Evolutionary conservation across 2,329 filamentous ascomycete genomes (phyloP), one percentile per base, ranked within the genome.

Genomic region (Herpotrichia juniperi): DNA sequence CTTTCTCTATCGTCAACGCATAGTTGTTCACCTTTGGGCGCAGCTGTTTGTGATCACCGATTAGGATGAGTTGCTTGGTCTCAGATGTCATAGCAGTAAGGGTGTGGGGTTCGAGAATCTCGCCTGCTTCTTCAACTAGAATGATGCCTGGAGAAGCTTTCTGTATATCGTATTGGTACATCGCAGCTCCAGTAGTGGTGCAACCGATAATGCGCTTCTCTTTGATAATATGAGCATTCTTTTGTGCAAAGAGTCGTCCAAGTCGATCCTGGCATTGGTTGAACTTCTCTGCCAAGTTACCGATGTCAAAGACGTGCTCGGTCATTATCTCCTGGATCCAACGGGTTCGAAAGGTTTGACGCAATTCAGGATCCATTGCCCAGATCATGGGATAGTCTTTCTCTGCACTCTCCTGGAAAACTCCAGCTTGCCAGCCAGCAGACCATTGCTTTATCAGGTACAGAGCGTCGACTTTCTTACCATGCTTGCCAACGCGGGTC

Each of bases 21-120:
- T 85, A 89, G 30, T 82, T 86, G 40, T 81, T 83, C 48, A 84
- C 77, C 59, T 90, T 89, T 0, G 88, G 89, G 0, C 87, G 82
- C 0, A 91, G 78, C 56, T 91, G 89, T 49, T 87, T 82, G 64
- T 91, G 88, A 48, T 91, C 89, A 0, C 89, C 89, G 10, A 91
- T 91, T 2, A 90, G 68, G 0, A 91, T 80, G 1, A 90, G 65
- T 32, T 91, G 86, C 53, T 88, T 81, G 0, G 83, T 83, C 0
- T 78, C 69, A 0, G 79, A 67, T 0, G 78, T 75, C 50, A 91
- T 61, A 0, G 88, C 82, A 0, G 87, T 82, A 0, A 91, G 68
- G 1, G 88, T 76, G 57, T 91, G 88, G 1, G 80, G 79, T 66
- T 91, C 88, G 0, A 90, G 75, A 3, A 91, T 88, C 56, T 91